These are phyloP conservation scores for Colletotrichum lupini DNA, from an alignment of 2,329 filamentous ascomycete genomes.

Conservation along the genomic window DNA sequence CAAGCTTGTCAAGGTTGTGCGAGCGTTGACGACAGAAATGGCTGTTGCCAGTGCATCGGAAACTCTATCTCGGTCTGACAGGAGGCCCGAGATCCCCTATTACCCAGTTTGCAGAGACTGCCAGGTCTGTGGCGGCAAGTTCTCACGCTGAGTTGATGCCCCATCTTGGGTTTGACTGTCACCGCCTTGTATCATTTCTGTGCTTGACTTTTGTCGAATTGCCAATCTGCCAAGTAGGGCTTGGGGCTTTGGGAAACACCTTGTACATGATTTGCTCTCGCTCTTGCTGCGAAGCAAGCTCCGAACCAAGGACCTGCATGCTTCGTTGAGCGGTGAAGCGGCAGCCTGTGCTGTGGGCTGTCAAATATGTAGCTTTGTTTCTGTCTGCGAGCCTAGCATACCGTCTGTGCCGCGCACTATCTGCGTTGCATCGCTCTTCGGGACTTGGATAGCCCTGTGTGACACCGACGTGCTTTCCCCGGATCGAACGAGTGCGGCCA, in stretches of 20 bases:
- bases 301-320: slow-evolving; percentile 31
- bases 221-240: slow-evolving; percentile 27
- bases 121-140: background rate
- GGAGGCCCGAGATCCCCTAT: slow-evolving; percentile 20
- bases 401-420: slow-evolving; percentile 28
- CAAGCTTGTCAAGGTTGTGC: slow-evolving; percentile 22
- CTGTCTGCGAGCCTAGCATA: slow-evolving; percentile 13
- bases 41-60: slow-evolving; percentile 31
- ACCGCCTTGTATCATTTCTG: slow-evolving; percentile 22
- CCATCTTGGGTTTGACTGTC: slow-evolving; percentile 1
- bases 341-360: slow-evolving; percentile 10
- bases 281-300: slow-evolving; percentile 4
- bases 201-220: slow-evolving; percentile 31
- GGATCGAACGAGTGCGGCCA: slow-evolving; percentile 10
- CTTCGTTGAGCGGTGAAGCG: slow-evolving; percentile 29
- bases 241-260: slow-evolving; percentile 13
- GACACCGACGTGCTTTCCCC: slow-evolving; percentile 19
- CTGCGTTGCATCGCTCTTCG: slow-evolving; percentile 24
- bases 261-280: slow-evolving; percentile 12
- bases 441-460: slow-evolving; percentile 31
- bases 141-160: background rate
- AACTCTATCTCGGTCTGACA: slow-evolving; percentile 31
- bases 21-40: slow-evolving; percentile 22
- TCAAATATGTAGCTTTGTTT: background rate
- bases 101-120: background rate